A percentile compares a stretch with the other conserved stretches of the same genome.
These are phyloP conservation scores for Jacaranda mimosifolia DNA, from an alignment of 257 asterid genomes.

Conservation along the genomic window DNA sequence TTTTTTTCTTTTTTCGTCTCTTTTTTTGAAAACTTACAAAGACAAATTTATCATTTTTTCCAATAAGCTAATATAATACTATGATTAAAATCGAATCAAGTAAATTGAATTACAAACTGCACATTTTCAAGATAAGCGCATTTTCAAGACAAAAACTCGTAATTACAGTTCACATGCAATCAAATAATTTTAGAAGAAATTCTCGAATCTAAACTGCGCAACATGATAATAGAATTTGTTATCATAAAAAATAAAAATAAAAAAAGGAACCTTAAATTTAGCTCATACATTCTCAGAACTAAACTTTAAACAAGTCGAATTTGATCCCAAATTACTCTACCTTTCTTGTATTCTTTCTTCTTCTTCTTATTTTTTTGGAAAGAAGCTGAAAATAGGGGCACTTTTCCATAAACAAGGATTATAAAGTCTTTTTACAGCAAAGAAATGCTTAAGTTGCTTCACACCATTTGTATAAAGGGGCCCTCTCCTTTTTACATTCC, in stretches of 20 bases:
- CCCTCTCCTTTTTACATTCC: slow-evolving; percentile 40
- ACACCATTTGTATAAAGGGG: slow-evolving; percentile 31
- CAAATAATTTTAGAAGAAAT: no score
- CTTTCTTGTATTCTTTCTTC: background rate
- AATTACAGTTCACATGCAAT: no score
- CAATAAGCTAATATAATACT: no score
- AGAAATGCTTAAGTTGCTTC: slow-evolving; percentile 24
- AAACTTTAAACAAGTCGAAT: slow-evolving; percentile 1
- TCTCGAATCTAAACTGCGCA: no score
- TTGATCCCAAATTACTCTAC: background rate
- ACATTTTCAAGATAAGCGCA: no score
- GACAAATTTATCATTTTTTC: no score
- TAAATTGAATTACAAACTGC: no score
- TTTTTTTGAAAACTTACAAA: no score
- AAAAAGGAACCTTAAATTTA: background rate
- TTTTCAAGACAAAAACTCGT: no score
- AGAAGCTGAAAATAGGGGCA: background rate
- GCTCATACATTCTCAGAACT: background rate
- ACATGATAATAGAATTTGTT: background rate
- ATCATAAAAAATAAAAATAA: background rate
- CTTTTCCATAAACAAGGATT: background rate
- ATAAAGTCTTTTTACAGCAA: slow-evolving; percentile 27
- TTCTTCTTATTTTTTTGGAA: no score
- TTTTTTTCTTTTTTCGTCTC: no score
- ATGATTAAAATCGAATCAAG: no score